Percentiles rank a stretch among this genome's conserved stretches.
Conservation (phyloP, 176 grass and related monocot genomes). For the Chrysopogon serrulatus region DNA sequence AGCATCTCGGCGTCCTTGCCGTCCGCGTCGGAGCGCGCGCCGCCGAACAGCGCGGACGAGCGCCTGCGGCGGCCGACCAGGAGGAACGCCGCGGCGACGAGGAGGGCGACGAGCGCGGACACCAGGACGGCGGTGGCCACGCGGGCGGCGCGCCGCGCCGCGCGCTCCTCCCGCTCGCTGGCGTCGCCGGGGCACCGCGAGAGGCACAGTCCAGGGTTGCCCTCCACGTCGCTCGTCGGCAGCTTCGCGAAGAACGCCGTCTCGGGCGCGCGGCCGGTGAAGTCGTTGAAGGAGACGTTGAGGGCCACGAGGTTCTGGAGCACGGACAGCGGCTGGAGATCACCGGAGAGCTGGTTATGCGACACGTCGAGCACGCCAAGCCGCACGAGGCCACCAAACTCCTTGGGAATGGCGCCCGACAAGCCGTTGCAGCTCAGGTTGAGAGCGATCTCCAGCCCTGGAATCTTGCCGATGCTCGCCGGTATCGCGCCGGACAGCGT, state of each 20-base stretch:
- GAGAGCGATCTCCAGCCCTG: conserved; percentile 63
- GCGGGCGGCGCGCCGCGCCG: conserved; percentile 27
- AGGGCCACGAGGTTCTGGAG: conserved; percentile 62
- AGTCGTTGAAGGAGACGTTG: conserved; percentile 67
- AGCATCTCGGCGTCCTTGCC: conserved; percentile 77
- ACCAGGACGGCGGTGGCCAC: conserved; percentile 54
- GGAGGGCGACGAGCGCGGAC: conserved; percentile 40
- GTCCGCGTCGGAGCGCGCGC: conserved; percentile 24
- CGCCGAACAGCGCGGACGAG: neutral
- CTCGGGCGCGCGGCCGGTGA: conserved; percentile 50
- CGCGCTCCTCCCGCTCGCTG: conserved; percentile 1
- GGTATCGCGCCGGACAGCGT: conserved; percentile 57
- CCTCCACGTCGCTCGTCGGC: conserved; percentile 63
- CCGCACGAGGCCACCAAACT: conserved; percentile 41
- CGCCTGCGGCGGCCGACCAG: conserved; percentile 12
- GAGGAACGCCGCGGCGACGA: conserved; percentile 29
- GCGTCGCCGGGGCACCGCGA: conserved; percentile 48
- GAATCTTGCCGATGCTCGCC: conserved; percentile 65
- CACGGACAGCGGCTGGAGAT: conserved; percentile 46
- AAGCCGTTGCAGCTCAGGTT: conserved; percentile 77
- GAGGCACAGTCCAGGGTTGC: conserved; percentile 68
- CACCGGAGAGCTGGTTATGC: conserved; percentile 57
- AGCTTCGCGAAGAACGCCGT: conserved; percentile 85
- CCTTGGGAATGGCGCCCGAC: conserved; percentile 50
- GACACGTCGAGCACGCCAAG: conserved; percentile 58